A percentile compares a stretch with the other conserved stretches of the same genome.
Evolutionary conservation across 768 basidiomycete genomes (phyloP).

Genomic region (Tricholoma bakamatsutake): DNA sequence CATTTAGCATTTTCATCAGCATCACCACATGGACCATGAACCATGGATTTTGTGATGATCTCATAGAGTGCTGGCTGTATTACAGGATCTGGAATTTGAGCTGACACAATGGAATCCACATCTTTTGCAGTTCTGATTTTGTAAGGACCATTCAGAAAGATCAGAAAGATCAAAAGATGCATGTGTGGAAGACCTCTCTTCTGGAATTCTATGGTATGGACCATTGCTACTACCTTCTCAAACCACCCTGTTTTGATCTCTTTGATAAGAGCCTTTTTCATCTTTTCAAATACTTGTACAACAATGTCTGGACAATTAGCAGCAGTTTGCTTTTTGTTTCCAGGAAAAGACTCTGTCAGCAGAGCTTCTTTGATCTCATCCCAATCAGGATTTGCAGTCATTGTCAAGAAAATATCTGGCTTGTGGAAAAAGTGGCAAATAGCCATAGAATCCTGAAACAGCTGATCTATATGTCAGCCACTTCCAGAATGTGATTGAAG

Average conservation of each 20-base stretch:
- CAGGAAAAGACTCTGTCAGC: neutral
- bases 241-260: neutral
- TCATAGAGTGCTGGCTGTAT: conserved; percentile 24
- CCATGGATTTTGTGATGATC: conserved; percentile 29
- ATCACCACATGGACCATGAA: conserved; percentile 34
- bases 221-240: neutral
- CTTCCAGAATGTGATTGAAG: conserved; percentile 12
- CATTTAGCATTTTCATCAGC: conserved; percentile 21
- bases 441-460: conserved; percentile 21
- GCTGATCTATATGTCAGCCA: conserved; percentile 14
- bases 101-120: conserved; percentile 35
- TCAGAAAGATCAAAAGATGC: conserved; percentile 40
- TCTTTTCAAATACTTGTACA: neutral
- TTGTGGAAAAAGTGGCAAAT: conserved; percentile 27
- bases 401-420: conserved; percentile 39
- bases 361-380: conserved; percentile 26
- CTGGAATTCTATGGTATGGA: conserved; percentile 50
- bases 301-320: neutral
- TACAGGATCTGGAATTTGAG: conserved; percentile 34
- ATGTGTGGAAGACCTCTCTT: too few relatives aligned
- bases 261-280: neutral
- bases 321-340: conserved; percentile 13
- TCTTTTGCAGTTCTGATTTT: conserved; percentile 27
- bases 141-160: conserved; percentile 28
- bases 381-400: conserved; percentile 44